phyloP scores from a whole-genome alignment of 176 grass and related monocot genomes.

The Oryza australiensis region DNA sequence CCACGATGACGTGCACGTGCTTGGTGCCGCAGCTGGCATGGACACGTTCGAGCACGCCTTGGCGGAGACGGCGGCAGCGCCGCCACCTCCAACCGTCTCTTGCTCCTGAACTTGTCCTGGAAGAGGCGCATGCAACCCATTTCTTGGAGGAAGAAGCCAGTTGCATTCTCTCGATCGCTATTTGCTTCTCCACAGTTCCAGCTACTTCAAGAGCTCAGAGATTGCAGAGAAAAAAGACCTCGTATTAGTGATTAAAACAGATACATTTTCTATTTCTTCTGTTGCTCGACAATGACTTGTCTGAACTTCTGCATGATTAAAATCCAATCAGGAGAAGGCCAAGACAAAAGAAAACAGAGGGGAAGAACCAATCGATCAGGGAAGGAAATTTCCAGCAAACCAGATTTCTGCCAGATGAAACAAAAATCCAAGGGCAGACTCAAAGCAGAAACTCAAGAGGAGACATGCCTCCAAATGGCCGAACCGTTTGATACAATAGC shows the following conservation, averaged over 20 bases:
- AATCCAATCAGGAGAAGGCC: not conserved
- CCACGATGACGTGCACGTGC: conserved; percentile 1
- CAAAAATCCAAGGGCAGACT: not conserved
- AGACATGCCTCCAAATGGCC: conserved; percentile 23
- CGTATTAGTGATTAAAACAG: conserved; percentile 3
- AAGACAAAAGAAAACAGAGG: not conserved
- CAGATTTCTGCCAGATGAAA: conserved; percentile 15
- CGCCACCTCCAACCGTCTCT: not conserved
- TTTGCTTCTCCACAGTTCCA: too few relatives aligned
- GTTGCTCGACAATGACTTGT: conserved; percentile 27
- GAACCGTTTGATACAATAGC: not conserved
- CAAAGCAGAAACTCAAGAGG: not conserved
- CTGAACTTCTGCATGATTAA: not conserved
- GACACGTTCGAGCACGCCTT: not conserved
- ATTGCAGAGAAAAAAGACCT: not conserved
- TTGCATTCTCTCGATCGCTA: too few relatives aligned
- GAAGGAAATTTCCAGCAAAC: not conserved
- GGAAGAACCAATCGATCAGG: not conserved
- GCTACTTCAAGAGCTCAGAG: not conserved
- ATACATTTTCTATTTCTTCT: not conserved
- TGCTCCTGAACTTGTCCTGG: conserved; percentile 3
- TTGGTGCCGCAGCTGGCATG: not conserved
- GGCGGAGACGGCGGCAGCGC: not conserved
- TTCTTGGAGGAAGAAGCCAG: conserved; percentile 27
- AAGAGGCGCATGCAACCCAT: conserved; percentile 45